phyloP scores from a whole-genome alignment of 1,284 basidiomycete species.

The Bondarzewia mesenterica region DNA sequence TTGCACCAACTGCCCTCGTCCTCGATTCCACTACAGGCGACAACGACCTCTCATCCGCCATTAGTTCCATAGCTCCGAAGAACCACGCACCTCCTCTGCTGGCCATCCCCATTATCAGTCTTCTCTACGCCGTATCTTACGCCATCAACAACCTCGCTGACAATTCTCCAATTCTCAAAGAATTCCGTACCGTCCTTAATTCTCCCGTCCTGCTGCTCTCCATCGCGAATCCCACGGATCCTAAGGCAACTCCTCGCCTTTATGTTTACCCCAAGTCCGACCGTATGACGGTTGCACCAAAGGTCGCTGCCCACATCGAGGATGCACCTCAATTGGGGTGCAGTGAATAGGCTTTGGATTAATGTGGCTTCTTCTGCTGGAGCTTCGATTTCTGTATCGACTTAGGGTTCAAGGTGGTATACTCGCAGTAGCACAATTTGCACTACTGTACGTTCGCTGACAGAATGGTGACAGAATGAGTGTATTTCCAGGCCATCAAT shows the following conservation, averaged over 20 bases:
- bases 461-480: no score
- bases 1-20: constrained; percentile 9
- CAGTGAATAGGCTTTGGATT: not conserved
- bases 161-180: not conserved
- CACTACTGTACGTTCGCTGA: no score
- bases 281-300: not conserved
- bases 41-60: constrained; percentile 5
- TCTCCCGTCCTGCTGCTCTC: not conserved
- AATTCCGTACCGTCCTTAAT: not conserved
- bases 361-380: no score
- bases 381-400: no score
- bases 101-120: not conserved
- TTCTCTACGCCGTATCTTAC: not conserved
- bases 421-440: no score
- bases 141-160: not conserved
- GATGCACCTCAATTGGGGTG: not conserved
- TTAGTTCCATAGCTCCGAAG: not conserved
- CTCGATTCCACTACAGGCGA: constrained; percentile 11
- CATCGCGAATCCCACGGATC: not conserved
- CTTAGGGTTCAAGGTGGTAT: no score
- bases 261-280: not conserved
- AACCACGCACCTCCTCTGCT: not conserved
- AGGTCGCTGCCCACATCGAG: not conserved
- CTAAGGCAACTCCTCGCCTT: not conserved
- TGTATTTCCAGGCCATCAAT: no score